phyloP scores from a whole-genome alignment of 2,329 filamentous ascomycete species.

The Cordyceps tenuipes region DNA sequence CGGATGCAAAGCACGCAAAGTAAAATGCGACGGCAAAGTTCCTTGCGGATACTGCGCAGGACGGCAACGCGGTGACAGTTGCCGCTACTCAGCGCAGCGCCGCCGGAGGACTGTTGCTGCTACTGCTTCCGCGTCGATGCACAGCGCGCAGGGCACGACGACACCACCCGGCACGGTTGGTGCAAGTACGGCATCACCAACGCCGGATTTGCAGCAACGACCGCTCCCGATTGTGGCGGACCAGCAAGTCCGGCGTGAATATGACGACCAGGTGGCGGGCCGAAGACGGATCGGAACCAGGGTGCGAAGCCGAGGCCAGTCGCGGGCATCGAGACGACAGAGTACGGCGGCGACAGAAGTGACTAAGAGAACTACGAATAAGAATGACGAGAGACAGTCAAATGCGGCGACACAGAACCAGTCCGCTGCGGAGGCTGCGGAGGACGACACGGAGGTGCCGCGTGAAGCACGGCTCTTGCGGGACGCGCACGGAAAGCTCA shows the following conservation, averaged over 20 bases:
- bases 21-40: conserved; percentile 46
- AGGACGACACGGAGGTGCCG: conserved; percentile 48
- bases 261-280: background rate
- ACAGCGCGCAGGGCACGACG: background rate
- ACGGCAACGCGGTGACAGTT: conserved; percentile 33
- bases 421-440: conserved; percentile 19
- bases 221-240: background rate
- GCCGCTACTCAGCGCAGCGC: conserved; percentile 39
- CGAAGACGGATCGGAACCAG: background rate
- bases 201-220: background rate
- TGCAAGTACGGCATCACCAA: background rate
- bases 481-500: conserved; percentile 44
- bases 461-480: conserved; percentile 43
- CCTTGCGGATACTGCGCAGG: conserved; percentile 43
- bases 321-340: background rate
- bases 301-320: background rate
- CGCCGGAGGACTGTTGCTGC: conserved; percentile 25
- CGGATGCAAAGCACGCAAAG: conserved; percentile 45
- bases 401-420: background rate
- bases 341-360: conserved; percentile 16
- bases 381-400: background rate
- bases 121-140: background rate
- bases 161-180: conserved; percentile 1
- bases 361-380: background rate
- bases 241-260: background rate